Evolutionary conservation across 2,329 filamentous ascomycete species (phyloP).

Genomic region (Sporothrix schenckii): DNA sequence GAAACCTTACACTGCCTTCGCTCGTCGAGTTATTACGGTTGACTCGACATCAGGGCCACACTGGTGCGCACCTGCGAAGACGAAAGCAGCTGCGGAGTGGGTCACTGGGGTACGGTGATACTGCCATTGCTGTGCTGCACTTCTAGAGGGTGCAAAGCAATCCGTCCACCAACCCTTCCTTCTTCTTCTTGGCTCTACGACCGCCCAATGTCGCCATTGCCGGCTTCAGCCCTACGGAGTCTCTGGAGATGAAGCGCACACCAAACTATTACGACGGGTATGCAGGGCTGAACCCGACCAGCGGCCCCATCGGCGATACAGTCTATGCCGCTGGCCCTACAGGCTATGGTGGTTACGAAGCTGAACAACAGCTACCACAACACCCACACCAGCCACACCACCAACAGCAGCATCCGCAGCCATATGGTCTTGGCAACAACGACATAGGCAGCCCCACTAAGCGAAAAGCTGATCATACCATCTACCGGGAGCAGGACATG

Average conservation of each 20-base stretch:
- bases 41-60: constrained; percentile 10
- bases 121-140: background rate
- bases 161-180: background rate
- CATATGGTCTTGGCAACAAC: constrained; percentile 11
- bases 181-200: constrained; percentile 14
- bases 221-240: constrained; percentile 17
- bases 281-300: constrained; percentile 20
- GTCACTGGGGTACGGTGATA: background rate
- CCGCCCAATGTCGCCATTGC: constrained; percentile 30
- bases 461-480: constrained; percentile 13
- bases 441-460: constrained; percentile 26
- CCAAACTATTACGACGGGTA: constrained; percentile 32
- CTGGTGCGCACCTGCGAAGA: background rate
- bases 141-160: background rate
- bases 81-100: constrained; percentile 23
- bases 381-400: constrained; percentile 21
- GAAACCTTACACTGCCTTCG: constrained; percentile 5
- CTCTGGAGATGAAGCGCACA: constrained; percentile 34
- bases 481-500: constrained; percentile 22
- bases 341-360: constrained; percentile 1
- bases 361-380: constrained; percentile 11
- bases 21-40: constrained; percentile 25
- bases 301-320: constrained; percentile 12
- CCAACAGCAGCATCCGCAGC: background rate
- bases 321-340: constrained; percentile 30